These are phyloP conservation scores for Phalaenopsis hybrid DNA, from an alignment of 116 monocot species.

Conservation along the genomic window DNA sequence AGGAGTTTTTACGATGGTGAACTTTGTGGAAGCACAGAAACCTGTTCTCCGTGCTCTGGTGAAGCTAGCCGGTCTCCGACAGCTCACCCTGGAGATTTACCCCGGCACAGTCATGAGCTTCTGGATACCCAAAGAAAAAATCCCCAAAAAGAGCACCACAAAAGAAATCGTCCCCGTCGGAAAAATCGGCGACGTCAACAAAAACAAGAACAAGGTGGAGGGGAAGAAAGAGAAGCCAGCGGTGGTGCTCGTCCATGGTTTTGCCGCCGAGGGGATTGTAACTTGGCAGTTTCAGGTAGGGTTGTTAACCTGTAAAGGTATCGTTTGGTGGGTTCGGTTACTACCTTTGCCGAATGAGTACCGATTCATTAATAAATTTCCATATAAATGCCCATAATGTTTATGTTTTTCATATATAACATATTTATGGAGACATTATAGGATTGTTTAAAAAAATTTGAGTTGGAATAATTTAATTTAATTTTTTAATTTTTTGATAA, in stretches of 20 bases:
- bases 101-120: slow-evolving; percentile 47
- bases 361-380: too few species aligned
- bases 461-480: too few species aligned
- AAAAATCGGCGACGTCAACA: background rate
- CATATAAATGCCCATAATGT: too few species aligned
- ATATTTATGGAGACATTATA: too few species aligned
- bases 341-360: too few species aligned
- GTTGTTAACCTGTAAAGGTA: too few species aligned
- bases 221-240: slow-evolving; percentile 44
- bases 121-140: slow-evolving; percentile 55
- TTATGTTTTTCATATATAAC: too few species aligned
- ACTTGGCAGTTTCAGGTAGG: slow-evolving; percentile 78
- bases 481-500: too few species aligned
- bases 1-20: slow-evolving; percentile 31
- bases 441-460: too few species aligned
- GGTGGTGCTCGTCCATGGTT: slow-evolving; percentile 83
- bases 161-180: slow-evolving; percentile 13
- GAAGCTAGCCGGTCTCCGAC: slow-evolving; percentile 37
- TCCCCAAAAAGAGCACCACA: slow-evolving; percentile 9
- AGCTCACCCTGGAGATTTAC: slow-evolving; percentile 34
- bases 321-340: too few species aligned
- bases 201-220: background rate
- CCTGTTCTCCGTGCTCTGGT: slow-evolving; percentile 35
- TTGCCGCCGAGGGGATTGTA: slow-evolving; percentile 72
- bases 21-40: slow-evolving; percentile 38